Conservation (phyloP, 2,329 filamentous ascomycete genomes). For the Lomentospora prolificans region DNA sequence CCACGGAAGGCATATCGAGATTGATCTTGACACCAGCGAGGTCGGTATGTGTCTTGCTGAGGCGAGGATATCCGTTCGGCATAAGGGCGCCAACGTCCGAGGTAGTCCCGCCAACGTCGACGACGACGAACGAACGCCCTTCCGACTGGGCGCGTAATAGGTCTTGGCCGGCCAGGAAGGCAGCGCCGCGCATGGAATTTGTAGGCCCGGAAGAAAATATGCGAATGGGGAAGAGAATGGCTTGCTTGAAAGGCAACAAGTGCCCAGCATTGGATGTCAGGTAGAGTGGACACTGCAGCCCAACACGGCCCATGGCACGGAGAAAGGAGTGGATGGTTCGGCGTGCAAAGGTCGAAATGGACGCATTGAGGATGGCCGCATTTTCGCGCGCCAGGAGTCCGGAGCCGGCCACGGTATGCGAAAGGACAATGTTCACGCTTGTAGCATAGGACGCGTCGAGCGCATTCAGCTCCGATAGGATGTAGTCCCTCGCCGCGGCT, state of each 20-base stretch:
- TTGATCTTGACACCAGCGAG: conserved; percentile 55
- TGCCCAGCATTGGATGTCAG: conserved; percentile 57
- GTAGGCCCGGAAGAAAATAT: conserved; percentile 56
- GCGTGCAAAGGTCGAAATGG: conserved; percentile 47
- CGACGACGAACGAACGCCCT: conserved; percentile 53
- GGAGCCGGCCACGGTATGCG: conserved; percentile 41
- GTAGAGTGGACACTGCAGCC: conserved; percentile 44
- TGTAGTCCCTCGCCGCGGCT: conserved; percentile 33
- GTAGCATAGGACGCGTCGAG: too few relatives aligned
- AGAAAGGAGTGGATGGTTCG: conserved; percentile 47
- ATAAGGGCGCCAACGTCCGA: conserved; percentile 53
- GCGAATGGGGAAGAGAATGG: conserved; percentile 46
- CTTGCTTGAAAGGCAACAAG: conserved; percentile 41
- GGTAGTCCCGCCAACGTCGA: conserved; percentile 59
- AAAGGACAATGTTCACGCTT: conserved; percentile 37
- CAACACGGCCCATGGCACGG: conserved; percentile 31
- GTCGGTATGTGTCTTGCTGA: conserved; percentile 52
- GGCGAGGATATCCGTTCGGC: conserved; percentile 52
- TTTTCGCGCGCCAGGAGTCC: conserved; percentile 55
- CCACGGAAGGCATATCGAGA: conserved; percentile 46
- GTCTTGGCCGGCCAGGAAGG: conserved; percentile 39
- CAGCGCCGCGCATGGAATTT: conserved; percentile 54
- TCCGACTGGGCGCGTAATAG: too few relatives aligned
- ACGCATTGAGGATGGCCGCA: conserved; percentile 53
- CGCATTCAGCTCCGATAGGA: conserved; percentile 27